Evolutionary conservation across 352 stramenopile genomes (phyloP).

Genomic region (Elongisporangium senticosum): DNA sequence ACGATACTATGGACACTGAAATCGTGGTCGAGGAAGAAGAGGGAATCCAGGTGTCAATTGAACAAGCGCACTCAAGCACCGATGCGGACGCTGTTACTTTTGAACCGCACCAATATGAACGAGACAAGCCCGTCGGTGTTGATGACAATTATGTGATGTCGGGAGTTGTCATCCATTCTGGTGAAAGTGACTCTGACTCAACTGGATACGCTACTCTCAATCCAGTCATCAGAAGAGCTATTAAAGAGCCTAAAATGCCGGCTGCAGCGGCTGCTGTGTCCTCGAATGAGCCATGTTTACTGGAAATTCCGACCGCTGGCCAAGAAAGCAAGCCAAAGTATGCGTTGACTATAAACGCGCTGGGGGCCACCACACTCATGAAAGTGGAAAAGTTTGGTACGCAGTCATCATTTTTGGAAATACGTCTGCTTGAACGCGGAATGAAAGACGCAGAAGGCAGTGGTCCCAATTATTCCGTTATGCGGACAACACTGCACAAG

Average conservation of each 20-base stretch:
- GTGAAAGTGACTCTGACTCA: constrained; percentile 54
- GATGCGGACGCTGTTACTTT: neutral
- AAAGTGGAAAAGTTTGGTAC: constrained; percentile 79
- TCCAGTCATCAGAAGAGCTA: constrained; percentile 33
- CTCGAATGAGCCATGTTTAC: constrained; percentile 23
- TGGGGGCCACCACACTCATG: constrained; percentile 44
- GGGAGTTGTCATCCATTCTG: constrained; percentile 72
- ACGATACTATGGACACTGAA: constrained; percentile 14
- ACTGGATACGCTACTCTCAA: constrained; percentile 62
- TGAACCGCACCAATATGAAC: constrained; percentile 4
- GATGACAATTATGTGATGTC: constrained; percentile 22
- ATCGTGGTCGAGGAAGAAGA: constrained; percentile 37
- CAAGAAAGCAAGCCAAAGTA: constrained; percentile 13
- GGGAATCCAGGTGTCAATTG: constrained; percentile 47
- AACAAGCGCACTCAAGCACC: neutral
- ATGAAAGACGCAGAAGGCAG: constrained; percentile 6
- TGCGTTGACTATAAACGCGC: constrained; percentile 42
- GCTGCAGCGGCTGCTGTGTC: constrained; percentile 18
- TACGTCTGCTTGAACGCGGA: constrained; percentile 21
- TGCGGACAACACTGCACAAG: constrained; percentile 67
- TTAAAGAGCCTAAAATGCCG: constrained; percentile 10
- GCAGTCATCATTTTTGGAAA: constrained; percentile 65
- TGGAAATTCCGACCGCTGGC: constrained; percentile 36
- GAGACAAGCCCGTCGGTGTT: constrained; percentile 17
- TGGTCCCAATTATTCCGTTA: constrained; percentile 16